Conservation (phyloP, 352 stramenopile genomes). For the Phytophthora multivora region DNA sequence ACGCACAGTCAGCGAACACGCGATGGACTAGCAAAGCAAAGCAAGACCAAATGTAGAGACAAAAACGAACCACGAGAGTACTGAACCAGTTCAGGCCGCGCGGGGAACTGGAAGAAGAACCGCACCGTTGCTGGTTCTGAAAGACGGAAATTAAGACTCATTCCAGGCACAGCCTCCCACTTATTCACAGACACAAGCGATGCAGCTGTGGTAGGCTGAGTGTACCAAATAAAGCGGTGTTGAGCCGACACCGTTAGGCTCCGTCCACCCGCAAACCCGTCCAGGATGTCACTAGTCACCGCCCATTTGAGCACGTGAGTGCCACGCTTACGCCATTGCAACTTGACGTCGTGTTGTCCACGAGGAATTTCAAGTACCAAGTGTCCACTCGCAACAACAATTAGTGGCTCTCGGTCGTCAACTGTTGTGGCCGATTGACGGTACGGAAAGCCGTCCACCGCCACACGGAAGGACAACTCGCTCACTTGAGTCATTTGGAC, state of each 20-base stretch:
- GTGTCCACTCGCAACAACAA: slow-evolving; percentile 61
- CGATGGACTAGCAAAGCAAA: background rate
- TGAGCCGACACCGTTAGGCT: slow-evolving; percentile 69
- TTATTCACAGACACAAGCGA: slow-evolving; percentile 48
- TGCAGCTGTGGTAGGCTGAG: slow-evolving; percentile 51
- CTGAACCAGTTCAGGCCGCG: slow-evolving; percentile 56
- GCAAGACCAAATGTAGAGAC: background rate
- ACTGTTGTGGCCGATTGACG: slow-evolving; percentile 71
- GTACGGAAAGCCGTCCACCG: slow-evolving; percentile 57
- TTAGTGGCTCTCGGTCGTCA: slow-evolving; percentile 60
- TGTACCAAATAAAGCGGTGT: slow-evolving; percentile 72
- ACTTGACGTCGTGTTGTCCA: slow-evolving; percentile 49
- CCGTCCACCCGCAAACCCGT: slow-evolving; percentile 70
- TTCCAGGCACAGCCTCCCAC: slow-evolving; percentile 65
- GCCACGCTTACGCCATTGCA: slow-evolving; percentile 79
- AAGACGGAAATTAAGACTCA: slow-evolving; percentile 56
- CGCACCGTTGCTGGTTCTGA: slow-evolving; percentile 51
- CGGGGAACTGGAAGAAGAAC: slow-evolving; percentile 80
- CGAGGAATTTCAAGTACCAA: slow-evolving; percentile 57
- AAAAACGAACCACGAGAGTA: slow-evolving; percentile 52
- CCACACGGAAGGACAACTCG: slow-evolving; percentile 68
- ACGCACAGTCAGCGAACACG: slow-evolving; percentile 11
- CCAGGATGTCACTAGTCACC: slow-evolving; percentile 60
- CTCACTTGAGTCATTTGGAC: slow-evolving; percentile 35
- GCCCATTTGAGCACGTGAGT: slow-evolving; percentile 54